Base-by-base conservation (phyloP, 306 rosid species). In the Quercus aquifolioides region DNA sequence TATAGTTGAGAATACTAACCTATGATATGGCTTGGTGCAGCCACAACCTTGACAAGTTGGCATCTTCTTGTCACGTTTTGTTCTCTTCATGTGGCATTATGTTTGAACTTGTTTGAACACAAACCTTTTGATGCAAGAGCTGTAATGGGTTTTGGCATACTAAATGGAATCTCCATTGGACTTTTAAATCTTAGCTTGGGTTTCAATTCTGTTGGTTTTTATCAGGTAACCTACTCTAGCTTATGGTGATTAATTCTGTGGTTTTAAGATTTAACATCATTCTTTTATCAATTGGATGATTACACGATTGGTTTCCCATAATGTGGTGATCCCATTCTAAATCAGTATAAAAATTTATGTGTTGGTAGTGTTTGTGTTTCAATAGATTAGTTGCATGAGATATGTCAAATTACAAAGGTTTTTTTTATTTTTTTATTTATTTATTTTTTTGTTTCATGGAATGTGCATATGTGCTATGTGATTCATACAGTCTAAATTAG, bases 31-130 rank as follows among this genome's bases (percentile, higher is more conserved):
- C 52, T 10, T 67, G 52, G 25, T 60, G 72, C 69, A 88, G 92
- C 92, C 49, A 88, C 89, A 71, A 88, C 89, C 73, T 82, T 88
- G 85, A 88, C 92, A 74, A 88, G 92, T 55, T 88, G 92, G 92
- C 92, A 88, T 82, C 85, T 86, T 11, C 88, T 88, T 69, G 89
- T 88, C 60, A 88, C 92, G 55, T 88, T 88, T 82, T 88, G 89
- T 79, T 88, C 92, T 62, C 92, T 88, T 80, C 89, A 88, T 31
- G 86, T 86, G 82, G 92, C 92, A 7, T 76, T 81, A 68, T 86
- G 85, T 78, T 65, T 88, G 89, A 86, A 76, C 72, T 74, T 86
- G 65, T 88, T 88, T 76, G 89, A 88, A 81, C 92, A 88, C 79
- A 88, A 88, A 75, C 89, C 92, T 77, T 88, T 88, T 67, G 92